Evolutionary conservation across 1,139 yeast species (phyloP), one percentile per base, ranked within the genome.

Genomic region (Citeromyces hawaiiensis): DNA sequence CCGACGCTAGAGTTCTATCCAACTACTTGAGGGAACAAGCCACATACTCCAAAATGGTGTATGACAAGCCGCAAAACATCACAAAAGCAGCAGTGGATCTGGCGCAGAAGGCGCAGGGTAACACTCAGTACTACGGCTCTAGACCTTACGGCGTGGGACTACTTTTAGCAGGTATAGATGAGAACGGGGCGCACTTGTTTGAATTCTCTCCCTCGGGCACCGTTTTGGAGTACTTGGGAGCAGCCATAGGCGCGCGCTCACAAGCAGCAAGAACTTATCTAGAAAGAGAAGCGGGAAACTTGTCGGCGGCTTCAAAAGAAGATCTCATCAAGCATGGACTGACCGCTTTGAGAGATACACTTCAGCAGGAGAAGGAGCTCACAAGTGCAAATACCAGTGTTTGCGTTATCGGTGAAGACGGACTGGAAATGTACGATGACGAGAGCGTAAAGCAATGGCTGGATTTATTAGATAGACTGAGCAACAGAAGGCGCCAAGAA

Each of bases 101-200:
- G 54, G 96, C 96, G 31, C 96, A 88, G 60, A 91, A 91, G 64
- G 98, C 99, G 0, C 99, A 91, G 63, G 80, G 77, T 50, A 91
- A 91, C 62, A 91, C 99, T 37, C 98, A 91, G 63, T 79, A 86
- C 44, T 87, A 91, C 53, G 98, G 97, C 9, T 81, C 93, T 13
- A 78, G 98, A 59, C 98, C 98, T 11, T 91, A 91, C 56, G 99
- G 99, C 47, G 98, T 91, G 16, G 99, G 98, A 4, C 68, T 91
- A 47, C 66, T 91, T 45, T 74, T 91, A 40, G 79, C 86, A n/a
- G 99, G 99, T 16, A 74, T 75, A 55, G 99, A 91, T 58, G 94
- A 83, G 55, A 73, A 87, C 32, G 98, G 98, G 9, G 83, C 97
- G 11, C 98, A 91, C 60, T 66, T 91, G 48, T 81, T 77, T 58